A percentile compares a stretch with the other conserved stretches of the same genome.
Conservation (phyloP, 129 eudicot species). For the Gnaphalium uliginosum region DNA sequence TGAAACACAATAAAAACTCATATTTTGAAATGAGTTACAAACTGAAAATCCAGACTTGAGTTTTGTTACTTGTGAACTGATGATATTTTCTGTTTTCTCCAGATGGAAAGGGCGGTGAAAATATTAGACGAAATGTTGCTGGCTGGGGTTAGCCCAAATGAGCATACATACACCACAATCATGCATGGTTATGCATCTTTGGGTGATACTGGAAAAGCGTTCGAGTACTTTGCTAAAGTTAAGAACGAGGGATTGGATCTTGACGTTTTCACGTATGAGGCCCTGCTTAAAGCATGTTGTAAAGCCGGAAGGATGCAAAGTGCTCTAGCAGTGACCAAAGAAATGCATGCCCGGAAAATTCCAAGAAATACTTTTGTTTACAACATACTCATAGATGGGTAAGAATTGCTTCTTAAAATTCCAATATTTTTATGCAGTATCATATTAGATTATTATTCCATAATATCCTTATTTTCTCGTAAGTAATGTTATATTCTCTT, state of each 20-base stretch:
- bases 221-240: slow-evolving; percentile 74
- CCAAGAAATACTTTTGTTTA: slow-evolving; percentile 85
- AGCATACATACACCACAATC: slow-evolving; percentile 82
- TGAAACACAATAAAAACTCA: neutral
- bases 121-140: slow-evolving; percentile 80
- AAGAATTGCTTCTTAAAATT: slow-evolving; percentile 9
- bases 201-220: slow-evolving; percentile 97
- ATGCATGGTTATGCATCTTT: slow-evolving; percentile 98
- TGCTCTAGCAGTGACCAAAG: slow-evolving; percentile 98
- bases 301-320: slow-evolving; percentile 99
- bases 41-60: neutral
- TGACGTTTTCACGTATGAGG: slow-evolving; percentile 86
- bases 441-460: neutral
- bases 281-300: slow-evolving; percentile 94
- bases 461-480: neutral
- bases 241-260: slow-evolving; percentile 88
- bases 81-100: slow-evolving; percentile 13
- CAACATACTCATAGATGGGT: slow-evolving; percentile 96
- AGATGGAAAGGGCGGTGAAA: slow-evolving; percentile 90
- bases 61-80: neutral
- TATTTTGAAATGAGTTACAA: neutral
- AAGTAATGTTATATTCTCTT: slow-evolving; percentile 8
- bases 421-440: neutral
- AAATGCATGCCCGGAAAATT: slow-evolving; percentile 70
- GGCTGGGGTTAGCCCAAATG: slow-evolving; percentile 75